phyloP scores from a whole-genome alignment of 2,329 filamentous ascomycete genomes.

The Helotiales sp. region DNA sequence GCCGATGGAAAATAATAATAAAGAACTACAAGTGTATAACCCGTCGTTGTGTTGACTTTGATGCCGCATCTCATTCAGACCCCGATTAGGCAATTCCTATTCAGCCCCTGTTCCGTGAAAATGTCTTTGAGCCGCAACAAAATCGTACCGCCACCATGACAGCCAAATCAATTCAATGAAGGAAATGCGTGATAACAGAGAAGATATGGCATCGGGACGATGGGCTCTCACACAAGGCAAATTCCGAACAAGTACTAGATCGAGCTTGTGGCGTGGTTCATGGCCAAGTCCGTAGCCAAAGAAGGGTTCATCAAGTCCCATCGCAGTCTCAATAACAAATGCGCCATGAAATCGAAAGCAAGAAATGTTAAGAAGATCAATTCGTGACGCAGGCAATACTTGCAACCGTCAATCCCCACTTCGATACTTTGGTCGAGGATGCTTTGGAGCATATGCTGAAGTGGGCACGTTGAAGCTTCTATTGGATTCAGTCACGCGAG shows the following conservation, averaged over 20 bases:
- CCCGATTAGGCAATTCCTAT: slow-evolving; percentile 24
- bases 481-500: not conserved
- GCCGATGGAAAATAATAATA: not conserved
- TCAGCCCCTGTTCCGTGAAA: slow-evolving; percentile 32
- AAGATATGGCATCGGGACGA: not conserved
- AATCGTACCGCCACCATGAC: not conserved
- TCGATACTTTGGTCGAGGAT: not conserved
- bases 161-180: not conserved
- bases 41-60: not conserved
- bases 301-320: not conserved
- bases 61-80: not conserved
- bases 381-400: not conserved
- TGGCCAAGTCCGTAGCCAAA: not conserved
- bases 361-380: not conserved
- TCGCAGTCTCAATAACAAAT: not conserved
- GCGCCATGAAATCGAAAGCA: not conserved
- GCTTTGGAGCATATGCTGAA: not conserved
- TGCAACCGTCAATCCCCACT: not conserved
- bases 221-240: not conserved
- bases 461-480: not conserved
- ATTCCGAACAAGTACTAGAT: too few relatives aligned
- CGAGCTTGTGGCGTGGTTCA: too few relatives aligned
- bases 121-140: slow-evolving; percentile 17
- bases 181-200: not conserved
- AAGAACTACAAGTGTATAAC: not conserved